Conservation (phyloP, 129 eudicot species). For the Pulicaria dysenterica region DNA sequence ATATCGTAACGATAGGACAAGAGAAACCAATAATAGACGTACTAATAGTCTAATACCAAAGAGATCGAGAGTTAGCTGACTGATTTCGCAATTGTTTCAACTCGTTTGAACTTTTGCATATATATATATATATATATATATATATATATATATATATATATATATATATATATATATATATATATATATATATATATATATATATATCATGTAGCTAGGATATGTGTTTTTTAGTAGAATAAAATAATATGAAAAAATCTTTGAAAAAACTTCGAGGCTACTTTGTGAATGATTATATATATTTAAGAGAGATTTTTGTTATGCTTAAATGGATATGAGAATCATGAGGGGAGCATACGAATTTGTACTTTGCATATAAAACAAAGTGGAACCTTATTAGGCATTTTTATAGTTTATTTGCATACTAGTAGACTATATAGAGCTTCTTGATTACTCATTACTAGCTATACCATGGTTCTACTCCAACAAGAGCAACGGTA, state of each 20-base stretch:
- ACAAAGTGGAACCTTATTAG: constrained; percentile 39
- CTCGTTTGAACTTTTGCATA: no score
- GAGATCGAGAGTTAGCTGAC: no score
- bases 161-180: no score
- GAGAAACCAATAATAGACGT: no score
- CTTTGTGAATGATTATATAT: constrained; percentile 25
- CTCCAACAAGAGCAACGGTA: no score
- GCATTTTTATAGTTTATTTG: constrained; percentile 23
- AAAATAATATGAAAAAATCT: background rate
- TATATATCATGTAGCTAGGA: no score
- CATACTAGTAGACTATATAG: background rate
- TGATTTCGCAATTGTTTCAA: no score
- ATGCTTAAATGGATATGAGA: constrained; percentile 41
- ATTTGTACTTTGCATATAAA: constrained; percentile 39
- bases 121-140: no score
- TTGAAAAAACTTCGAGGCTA: constrained; percentile 28
- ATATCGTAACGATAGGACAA: no score
- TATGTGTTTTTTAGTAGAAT: background rate
- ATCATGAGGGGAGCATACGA: constrained; percentile 37
- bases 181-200: no score
- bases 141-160: no score
- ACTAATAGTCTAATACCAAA: no score
- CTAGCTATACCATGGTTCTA: background rate
- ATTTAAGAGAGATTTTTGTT: constrained; percentile 14
- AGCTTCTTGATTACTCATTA: constrained; percentile 21